These are phyloP conservation scores for Gossypium rotundifolium DNA, from an alignment of 345 rosid genomes.

Conservation along the genomic window DNA sequence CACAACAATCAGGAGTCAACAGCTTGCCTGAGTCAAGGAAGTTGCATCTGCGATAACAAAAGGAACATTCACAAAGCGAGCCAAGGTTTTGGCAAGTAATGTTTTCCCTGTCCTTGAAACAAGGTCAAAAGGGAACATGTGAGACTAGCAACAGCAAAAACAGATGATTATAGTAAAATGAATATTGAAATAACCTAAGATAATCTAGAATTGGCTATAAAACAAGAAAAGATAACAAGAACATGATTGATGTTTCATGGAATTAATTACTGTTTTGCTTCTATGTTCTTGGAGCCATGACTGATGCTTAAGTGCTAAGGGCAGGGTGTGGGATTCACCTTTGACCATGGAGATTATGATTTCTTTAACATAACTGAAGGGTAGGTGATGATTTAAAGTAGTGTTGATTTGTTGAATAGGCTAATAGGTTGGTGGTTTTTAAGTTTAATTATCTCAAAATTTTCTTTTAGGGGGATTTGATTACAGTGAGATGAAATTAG, in stretches of 20 bases:
- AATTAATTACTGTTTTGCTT: no score
- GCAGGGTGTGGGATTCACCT: no score
- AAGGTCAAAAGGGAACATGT: slow-evolving; percentile 33
- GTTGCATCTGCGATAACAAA: slow-evolving; percentile 95
- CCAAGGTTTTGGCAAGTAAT: slow-evolving; percentile 91
- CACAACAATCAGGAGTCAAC: slow-evolving; percentile 3
- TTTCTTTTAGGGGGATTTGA: no score
- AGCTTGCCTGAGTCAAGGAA: slow-evolving; percentile 88
- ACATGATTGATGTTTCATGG: neutral
- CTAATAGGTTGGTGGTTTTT: no score
- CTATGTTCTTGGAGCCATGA: no score
- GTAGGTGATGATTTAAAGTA: no score
- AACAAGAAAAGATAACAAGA: neutral
- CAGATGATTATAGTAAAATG: neutral
- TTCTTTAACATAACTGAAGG: no score
- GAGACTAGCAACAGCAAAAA: slow-evolving; percentile 22
- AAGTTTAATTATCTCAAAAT: no score
- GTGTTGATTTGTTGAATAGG: no score
- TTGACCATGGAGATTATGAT: no score
- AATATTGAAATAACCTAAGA: neutral
- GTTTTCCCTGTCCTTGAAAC: slow-evolving; percentile 96
- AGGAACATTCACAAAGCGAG: slow-evolving; percentile 93
- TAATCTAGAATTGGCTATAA: neutral
- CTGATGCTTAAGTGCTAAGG: no score
- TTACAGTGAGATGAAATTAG: no score